Conservation (phyloP, 2,329 filamentous ascomycete genomes). For the Fusarium verrucosum region DNA sequence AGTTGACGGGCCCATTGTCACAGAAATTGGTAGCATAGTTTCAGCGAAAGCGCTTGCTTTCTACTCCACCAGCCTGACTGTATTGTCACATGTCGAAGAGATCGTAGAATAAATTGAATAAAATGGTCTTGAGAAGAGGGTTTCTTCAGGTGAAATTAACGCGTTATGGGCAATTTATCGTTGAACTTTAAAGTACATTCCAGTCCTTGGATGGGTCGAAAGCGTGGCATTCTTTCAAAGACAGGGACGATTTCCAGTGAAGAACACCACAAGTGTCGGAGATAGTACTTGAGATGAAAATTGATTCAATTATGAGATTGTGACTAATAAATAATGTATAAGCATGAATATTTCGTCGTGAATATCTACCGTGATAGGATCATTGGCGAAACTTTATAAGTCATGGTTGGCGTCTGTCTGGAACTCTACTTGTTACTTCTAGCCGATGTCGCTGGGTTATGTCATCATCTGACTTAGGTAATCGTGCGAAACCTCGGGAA, state of each 20-base stretch:
- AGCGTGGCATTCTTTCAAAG: too few relatives aligned
- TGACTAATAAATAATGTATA: neutral
- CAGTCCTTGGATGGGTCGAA: conserved; percentile 13
- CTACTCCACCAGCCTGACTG: too few relatives aligned
- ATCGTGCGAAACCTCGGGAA: conserved; percentile 34
- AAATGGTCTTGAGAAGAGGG: too few relatives aligned
- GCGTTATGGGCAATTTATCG: neutral
- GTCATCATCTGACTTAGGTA: conserved; percentile 12
- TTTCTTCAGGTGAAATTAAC: neutral
- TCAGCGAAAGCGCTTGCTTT: neutral
- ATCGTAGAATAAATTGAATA: neutral
- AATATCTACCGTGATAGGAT: neutral
- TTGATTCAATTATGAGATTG: too few relatives aligned
- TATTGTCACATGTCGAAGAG: neutral
- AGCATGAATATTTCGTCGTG: neutral
- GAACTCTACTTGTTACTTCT: neutral
- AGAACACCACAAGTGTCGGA: neutral
- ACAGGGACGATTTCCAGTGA: neutral
- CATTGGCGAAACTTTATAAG: neutral
- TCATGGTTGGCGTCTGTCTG: neutral
- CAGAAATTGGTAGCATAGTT: neutral
- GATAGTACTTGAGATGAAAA: too few relatives aligned
- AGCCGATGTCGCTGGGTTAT: neutral
- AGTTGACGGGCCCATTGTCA: neutral
- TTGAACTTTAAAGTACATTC: conserved; percentile 28